These are phyloP conservation scores for Cucurbita pepo DNA, from an alignment of 306 rosid genomes.

Conservation along the genomic window DNA sequence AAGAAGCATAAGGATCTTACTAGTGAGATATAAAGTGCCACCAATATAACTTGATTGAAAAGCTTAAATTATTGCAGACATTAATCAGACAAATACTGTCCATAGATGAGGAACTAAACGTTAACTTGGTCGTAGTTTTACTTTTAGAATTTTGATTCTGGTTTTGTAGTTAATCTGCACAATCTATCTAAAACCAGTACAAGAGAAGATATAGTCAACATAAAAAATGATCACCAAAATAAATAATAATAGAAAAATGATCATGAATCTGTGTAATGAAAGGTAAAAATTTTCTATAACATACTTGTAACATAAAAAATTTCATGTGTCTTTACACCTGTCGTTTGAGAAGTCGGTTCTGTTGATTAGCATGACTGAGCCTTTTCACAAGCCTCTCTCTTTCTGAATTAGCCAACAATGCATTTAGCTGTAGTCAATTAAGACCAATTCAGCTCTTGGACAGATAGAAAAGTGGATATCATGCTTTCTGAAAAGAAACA, in stretches of 20 bases:
- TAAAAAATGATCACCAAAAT: neutral
- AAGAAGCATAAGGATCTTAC: neutral
- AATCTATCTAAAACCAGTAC: neutral
- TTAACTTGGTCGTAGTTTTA: neutral
- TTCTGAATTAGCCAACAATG: constrained; percentile 57
- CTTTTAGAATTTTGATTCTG: neutral
- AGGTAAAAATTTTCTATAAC: neutral
- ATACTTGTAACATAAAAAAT: neutral
- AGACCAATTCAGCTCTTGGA: neutral
- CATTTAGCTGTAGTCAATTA: constrained; percentile 31
- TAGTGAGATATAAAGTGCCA: neutral
- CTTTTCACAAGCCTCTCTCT: constrained; percentile 50
- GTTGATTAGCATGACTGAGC: constrained; percentile 92
- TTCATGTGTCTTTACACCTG: constrained; percentile 37
- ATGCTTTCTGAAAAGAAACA: neutral
- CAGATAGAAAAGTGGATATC: neutral
- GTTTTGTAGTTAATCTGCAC: neutral
- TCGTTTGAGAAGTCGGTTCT: constrained; percentile 77
- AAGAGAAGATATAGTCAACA: neutral
- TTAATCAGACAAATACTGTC: neutral
- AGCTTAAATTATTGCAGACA: neutral
- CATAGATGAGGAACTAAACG: neutral
- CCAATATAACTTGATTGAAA: neutral
- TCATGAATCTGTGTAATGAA: neutral
- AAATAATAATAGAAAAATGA: neutral